Conservation (phyloP, 768 basidiomycete genomes). For the Phaffia tasmanica region DNA sequence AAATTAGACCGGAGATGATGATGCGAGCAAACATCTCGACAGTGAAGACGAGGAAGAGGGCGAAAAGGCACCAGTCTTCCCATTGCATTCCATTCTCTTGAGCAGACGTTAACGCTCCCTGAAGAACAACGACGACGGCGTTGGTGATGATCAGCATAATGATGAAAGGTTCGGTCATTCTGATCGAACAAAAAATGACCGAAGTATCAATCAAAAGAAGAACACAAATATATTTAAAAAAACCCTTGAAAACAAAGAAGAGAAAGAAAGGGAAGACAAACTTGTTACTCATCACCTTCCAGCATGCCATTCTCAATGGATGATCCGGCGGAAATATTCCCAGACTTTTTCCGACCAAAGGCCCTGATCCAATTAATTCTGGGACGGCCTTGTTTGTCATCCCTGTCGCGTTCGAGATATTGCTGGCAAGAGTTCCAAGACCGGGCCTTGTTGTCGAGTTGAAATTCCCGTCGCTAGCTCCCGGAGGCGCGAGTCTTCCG, state of each 20-base stretch:
- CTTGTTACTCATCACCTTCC: constrained; percentile 58
- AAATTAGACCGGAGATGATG: constrained; percentile 73
- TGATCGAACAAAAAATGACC: constrained; percentile 33
- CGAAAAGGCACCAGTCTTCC: constrained; percentile 82
- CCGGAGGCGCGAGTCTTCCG: too few species aligned
- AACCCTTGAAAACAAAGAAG: background rate
- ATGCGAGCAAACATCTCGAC: constrained; percentile 80
- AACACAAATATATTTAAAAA: background rate
- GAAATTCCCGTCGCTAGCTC: too few species aligned
- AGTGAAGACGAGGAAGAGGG: constrained; percentile 72
- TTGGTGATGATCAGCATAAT: constrained; percentile 73
- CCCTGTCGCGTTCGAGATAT: too few species aligned
- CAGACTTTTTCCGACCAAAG: constrained; percentile 43
- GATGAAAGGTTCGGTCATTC: constrained; percentile 77
- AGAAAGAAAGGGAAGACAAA: constrained; percentile 41
- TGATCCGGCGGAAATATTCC: constrained; percentile 63
- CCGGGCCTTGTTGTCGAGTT: too few species aligned
- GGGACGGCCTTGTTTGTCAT: too few species aligned
- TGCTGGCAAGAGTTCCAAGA: too few species aligned
- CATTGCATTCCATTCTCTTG: constrained; percentile 41
- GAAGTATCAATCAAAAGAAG: too few species aligned
- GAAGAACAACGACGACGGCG: constrained; percentile 67
- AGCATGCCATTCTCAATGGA: constrained; percentile 52
- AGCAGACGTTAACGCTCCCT: constrained; percentile 46
- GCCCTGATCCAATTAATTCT: background rate